A percentile compares a stretch with the other conserved stretches of the same genome.
phyloP scores from a whole-genome alignment of 208 protist species.

The Crithidia brevicula region DNA sequence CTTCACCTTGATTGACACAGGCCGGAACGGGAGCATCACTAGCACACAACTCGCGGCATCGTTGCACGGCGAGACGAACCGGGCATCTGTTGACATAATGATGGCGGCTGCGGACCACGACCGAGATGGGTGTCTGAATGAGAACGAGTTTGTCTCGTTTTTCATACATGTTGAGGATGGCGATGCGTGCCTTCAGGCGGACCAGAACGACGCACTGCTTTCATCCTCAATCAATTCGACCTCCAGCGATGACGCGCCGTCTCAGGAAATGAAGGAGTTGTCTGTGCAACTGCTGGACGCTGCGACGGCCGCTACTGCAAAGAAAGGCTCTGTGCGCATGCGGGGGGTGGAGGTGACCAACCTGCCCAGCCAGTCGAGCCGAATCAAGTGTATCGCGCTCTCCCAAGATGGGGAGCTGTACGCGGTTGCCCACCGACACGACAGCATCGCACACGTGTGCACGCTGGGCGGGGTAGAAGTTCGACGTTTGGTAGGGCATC shows the following conservation, averaged over 20 bases:
- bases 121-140: conserved; percentile 41
- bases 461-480: conserved; percentile 46
- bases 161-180: conserved; percentile 33
- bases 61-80: conserved; percentile 12
- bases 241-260: conserved; percentile 6
- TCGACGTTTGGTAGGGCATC: conserved; percentile 48
- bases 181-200: conserved; percentile 29
- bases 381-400: conserved; percentile 66
- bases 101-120: conserved; percentile 32
- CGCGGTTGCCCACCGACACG: conserved; percentile 59
- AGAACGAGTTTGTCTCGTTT: conserved; percentile 45
- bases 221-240: neutral
- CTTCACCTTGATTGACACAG: conserved; percentile 18
- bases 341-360: conserved; percentile 37
- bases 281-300: conserved; percentile 1
- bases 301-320: neutral
- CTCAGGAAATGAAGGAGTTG: neutral
- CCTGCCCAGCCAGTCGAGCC: conserved; percentile 39
- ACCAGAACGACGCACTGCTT: conserved; percentile 21
- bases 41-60: neutral
- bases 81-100: conserved; percentile 22
- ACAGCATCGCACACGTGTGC: conserved; percentile 60
- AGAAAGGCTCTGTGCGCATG: conserved; percentile 13
- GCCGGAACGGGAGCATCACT: conserved; percentile 5
- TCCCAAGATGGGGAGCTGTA: conserved; percentile 43